Evolutionary conservation across 805 yeast genomes (phyloP), one percentile per base, ranked within the genome.

Genomic region (Myxozyma udenii): DNA sequence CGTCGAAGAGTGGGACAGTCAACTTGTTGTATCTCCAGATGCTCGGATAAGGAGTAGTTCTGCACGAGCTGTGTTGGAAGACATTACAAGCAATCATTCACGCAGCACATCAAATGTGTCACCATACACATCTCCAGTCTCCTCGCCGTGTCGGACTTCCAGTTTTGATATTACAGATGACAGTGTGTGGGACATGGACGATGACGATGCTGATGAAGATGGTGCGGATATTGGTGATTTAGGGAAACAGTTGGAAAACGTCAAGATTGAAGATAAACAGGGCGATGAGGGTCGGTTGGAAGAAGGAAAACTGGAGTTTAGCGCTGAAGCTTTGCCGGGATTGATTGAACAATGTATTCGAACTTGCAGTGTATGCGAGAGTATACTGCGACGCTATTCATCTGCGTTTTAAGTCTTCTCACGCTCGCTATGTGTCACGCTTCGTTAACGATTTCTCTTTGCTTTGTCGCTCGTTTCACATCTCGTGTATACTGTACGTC

Each of bases 251-350:
- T 14, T 9, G 14, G 33, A 28, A 28, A 28, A 28, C 14, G 33
- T 9, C 9, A 28, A 14, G 14, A 28, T 28, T 28, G 12, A 9
- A 28, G 14, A 9, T 28, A 9, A 9, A 28, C 14, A 9, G 14
- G 14, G 12, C 9, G 33, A 28, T 28, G 9, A 9, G 14, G 12
- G 14, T 28, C 12, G 33, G 12, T 14, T 28, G 14, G 14, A 28
- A 28, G 9, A 21, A 24, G 28, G n/a, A 19, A 43, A 46, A 41
- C 37, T 48, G 16, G 41, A 53, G 28, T 55, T 55, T 28, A 48
- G 41, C 41, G 58, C 60, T 3, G 50, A 48, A 9, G 30, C 55
- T 14, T 35, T 55, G 19, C 60, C 60, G 38, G 57, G 41, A 4
- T 42, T 55, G 21, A 53, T 53, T 21, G 41, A 36, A 11, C 53